phyloP scores from a whole-genome alignment of 345 rosid genomes.

The Psidium guajava region DNA sequence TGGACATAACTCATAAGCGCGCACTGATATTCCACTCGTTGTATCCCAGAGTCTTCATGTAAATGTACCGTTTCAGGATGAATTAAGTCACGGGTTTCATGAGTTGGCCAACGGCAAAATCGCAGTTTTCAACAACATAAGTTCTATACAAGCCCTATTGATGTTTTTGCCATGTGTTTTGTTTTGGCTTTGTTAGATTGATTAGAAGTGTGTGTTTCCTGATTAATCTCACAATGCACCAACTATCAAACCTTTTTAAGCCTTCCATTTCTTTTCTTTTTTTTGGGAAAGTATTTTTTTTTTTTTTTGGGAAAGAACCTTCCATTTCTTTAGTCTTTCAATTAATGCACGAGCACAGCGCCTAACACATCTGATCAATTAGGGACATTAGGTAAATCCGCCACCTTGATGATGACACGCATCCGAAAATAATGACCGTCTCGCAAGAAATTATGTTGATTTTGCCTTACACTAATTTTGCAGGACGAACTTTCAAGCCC shows the following conservation, averaged over 20 bases:
- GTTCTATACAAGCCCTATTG: background rate
- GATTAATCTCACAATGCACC: background rate
- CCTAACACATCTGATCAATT: background rate
- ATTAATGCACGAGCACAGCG: background rate
- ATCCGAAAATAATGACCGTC: background rate
- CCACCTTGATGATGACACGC: background rate
- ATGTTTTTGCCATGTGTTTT: background rate
- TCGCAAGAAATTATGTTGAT: background rate
- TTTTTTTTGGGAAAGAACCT: too few relatives aligned
- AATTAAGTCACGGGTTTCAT: background rate
- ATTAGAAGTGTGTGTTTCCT: background rate
- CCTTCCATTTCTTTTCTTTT: background rate
- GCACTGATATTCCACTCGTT: background rate
- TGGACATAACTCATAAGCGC: background rate
- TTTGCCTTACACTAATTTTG: background rate
- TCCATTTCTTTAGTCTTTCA: too few relatives aligned
- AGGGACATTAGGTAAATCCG: background rate
- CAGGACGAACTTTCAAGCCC: slow-evolving; percentile 88
- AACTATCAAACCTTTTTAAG: background rate
- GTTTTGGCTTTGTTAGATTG: background rate
- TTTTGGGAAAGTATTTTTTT: too few relatives aligned
- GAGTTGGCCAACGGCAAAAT: background rate
- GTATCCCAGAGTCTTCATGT: background rate
- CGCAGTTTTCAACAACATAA: background rate
- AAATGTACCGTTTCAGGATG: background rate